Evolutionary conservation across 2,329 filamentous ascomycete species (phyloP), one percentile per base, ranked within the genome.

Genomic region (Clarireedia sp.): DNA sequence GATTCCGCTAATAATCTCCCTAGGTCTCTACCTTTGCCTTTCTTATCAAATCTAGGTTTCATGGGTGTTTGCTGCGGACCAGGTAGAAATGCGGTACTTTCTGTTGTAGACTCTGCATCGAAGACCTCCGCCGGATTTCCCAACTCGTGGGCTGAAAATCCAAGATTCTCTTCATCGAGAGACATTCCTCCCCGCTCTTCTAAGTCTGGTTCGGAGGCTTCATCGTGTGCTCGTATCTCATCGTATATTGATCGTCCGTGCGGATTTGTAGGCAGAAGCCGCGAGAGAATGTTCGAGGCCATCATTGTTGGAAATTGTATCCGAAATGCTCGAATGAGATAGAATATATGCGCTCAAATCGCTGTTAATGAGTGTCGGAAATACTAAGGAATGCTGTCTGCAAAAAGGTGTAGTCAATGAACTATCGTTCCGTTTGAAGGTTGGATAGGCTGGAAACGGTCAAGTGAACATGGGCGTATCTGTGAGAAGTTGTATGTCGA

Each of bases 171-270:
- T 47, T 70, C 68, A 55, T 69, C 68, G 26, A 69, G 54, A 21
- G 63, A 64, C 50, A 69, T 53, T 7, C 66, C 66, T 16, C 64
- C 66, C 41, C 62, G 63, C 46, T 67, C 66, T 54, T 70, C 68
- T 10, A 69, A 38, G 51, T 70, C 68, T 33, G 62, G 64, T 50
- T 65, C 67, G 9, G 63, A 62, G 9, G 57, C 60, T 43, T 64
- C 66, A 43, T 69, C 66, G 24, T 67, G 66, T 41, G 62, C 64
- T 55, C 64, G 62, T 8, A 70, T 62, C 36, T 69, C 68, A 36
- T 70, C 66, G 55, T 70, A 70, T 33, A 70, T 69, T 8, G 68
- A 70, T n/a, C 66, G 62, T 4, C 60, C 63, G 37, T 61, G 57
- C 12, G 62, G 50, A 46, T 68, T 69, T 33, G 63, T 53, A 12